A percentile compares a stretch with the other conserved stretches of the same genome.
Conservation (phyloP, 306 rosid genomes). For the Prunus campanulata region DNA sequence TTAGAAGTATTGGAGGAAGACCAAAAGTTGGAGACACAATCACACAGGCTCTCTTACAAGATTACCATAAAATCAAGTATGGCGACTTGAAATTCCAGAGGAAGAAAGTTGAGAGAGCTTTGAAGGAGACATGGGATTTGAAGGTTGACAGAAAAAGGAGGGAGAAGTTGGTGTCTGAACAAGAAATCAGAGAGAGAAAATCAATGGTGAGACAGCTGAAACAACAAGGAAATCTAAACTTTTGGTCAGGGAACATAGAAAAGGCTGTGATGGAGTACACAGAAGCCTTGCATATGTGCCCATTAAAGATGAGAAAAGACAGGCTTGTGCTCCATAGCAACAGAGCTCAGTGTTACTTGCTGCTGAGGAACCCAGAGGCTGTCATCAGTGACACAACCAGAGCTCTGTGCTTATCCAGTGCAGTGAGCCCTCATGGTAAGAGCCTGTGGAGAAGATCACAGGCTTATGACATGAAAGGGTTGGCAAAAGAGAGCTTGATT, state of each 20-base stretch:
- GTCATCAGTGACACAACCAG: conserved; percentile 64
- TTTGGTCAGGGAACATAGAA: conserved; percentile 45
- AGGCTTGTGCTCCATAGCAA: conserved; percentile 69
- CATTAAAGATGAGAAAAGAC: conserved; percentile 37
- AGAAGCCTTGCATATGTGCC: conserved; percentile 53
- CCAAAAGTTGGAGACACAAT: conserved; percentile 48
- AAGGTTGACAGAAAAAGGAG: conserved; percentile 61
- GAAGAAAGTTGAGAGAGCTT: conserved; percentile 34
- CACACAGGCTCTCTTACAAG: conserved; percentile 44
- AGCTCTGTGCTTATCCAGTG: conserved; percentile 55
- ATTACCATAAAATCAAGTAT: conserved; percentile 63
- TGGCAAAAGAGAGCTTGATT: conserved; percentile 58
- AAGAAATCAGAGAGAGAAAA: conserved; percentile 45
- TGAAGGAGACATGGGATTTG: conserved; percentile 59
- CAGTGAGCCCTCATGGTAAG: conserved; percentile 42
- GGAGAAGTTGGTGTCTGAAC: conserved; percentile 46
- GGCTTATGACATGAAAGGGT: conserved; percentile 60
- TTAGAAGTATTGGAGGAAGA: conserved; percentile 26
- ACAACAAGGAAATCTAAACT: conserved; percentile 43
- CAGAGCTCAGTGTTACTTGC: conserved; percentile 63
- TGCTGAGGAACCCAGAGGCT: conserved; percentile 42
- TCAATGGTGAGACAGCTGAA: conserved; percentile 33
- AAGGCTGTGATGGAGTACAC: conserved; percentile 51
- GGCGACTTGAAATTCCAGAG: conserved; percentile 44
- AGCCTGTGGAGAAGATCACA: conserved; percentile 78